These are phyloP conservation scores for Aulographum hederae DNA, from an alignment of 2,329 filamentous ascomycete genomes.

Conservation along the genomic window DNA sequence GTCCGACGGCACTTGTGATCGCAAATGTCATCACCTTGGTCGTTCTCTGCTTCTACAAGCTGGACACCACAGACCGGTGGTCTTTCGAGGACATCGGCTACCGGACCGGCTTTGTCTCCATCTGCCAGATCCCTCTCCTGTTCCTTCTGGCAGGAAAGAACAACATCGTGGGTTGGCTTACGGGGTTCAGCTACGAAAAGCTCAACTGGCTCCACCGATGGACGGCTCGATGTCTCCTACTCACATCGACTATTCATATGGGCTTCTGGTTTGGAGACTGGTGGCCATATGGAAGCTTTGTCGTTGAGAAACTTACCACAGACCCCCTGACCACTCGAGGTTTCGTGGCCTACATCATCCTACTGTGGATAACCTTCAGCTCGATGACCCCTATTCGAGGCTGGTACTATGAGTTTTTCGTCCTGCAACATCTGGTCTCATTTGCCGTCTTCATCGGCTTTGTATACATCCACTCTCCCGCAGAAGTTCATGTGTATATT, in stretches of 20 bases:
- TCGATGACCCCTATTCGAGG: constrained; percentile 45
- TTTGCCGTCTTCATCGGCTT: constrained; percentile 44
- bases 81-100: constrained; percentile 39
- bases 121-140: constrained; percentile 36
- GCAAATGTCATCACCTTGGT: constrained; percentile 32
- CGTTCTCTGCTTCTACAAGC: constrained; percentile 36
- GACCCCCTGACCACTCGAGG: constrained; percentile 51
- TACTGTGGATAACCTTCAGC: constrained; percentile 47
- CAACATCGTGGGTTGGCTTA: constrained; percentile 40
- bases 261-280: constrained; percentile 51
- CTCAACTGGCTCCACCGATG: constrained; percentile 60
- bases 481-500: constrained; percentile 39
- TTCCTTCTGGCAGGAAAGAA: constrained; percentile 36
- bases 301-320: constrained; percentile 37
- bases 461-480: constrained; percentile 44
- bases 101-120: constrained; percentile 32
- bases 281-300: constrained; percentile 39
- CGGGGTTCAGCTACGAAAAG: constrained; percentile 47
- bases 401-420: constrained; percentile 52
- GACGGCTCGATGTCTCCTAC: constrained; percentile 49
- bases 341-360: constrained; percentile 44
- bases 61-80: constrained; percentile 30
- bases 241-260: constrained; percentile 51
- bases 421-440: constrained; percentile 46
- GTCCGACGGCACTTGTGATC: constrained; percentile 19